A percentile compares a stretch with the other conserved stretches of the same genome.
Conservation (phyloP, 2,329 filamentous ascomycete species). For the Amphichorda felina region DNA sequence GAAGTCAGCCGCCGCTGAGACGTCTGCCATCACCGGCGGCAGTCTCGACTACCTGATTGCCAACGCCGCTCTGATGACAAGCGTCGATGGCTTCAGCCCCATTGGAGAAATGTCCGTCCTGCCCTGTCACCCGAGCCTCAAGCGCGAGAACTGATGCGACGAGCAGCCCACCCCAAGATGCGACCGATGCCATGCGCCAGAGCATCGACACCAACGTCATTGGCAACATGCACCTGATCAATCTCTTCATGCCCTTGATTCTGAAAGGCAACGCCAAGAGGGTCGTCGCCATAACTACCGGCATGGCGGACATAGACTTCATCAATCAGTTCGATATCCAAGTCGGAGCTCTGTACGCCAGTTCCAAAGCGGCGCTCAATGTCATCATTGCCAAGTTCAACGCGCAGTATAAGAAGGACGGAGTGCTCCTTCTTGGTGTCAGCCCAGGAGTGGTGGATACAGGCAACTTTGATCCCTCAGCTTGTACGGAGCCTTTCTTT, state of each 20-base stretch:
- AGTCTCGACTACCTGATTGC: conserved; percentile 57
- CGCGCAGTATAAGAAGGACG: conserved; percentile 30
- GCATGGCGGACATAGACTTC: conserved; percentile 30
- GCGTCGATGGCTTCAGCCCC: neutral
- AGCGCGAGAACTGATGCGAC: too few species aligned
- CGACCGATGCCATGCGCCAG: too few species aligned
- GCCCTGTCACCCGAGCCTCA: neutral
- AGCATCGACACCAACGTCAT: conserved; percentile 30
- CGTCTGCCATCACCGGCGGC: conserved; percentile 16
- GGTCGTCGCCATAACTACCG: conserved; percentile 33
- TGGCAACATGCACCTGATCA: conserved; percentile 35
- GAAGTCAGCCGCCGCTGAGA: neutral
- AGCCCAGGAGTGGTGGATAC: conserved; percentile 5
- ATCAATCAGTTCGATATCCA: conserved; percentile 22
- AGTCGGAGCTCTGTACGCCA: conserved; percentile 24
- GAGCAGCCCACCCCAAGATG: too few species aligned
- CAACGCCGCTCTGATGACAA: conserved; percentile 53
- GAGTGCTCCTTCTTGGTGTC: conserved; percentile 31
- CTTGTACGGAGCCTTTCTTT: neutral
- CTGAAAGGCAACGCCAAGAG: conserved; percentile 36
- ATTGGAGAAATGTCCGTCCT: conserved; percentile 3
- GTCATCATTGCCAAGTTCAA: conserved; percentile 37
- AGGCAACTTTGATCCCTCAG: neutral
- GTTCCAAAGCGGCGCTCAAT: conserved; percentile 35
- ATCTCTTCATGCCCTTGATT: conserved; percentile 38